phyloP scores from a whole-genome alignment of 306 rosid species.

The Vachellia pachyceras region DNA sequence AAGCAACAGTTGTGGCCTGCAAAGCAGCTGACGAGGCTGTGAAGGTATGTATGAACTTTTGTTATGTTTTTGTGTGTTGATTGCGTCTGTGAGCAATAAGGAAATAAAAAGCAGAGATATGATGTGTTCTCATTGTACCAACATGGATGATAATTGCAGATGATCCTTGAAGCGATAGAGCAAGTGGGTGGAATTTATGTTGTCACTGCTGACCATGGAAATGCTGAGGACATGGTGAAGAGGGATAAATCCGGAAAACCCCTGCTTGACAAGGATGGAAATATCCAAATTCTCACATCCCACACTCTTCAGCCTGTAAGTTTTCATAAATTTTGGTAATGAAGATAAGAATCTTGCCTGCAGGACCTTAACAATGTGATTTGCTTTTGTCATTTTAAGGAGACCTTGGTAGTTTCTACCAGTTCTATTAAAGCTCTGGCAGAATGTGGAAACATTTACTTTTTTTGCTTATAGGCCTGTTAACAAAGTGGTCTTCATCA shows the following conservation, averaged over 20 bases:
- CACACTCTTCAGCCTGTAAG: constrained; percentile 98
- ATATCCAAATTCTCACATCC: constrained; percentile 91
- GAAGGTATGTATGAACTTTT: constrained; percentile 73
- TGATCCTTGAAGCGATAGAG: constrained; percentile 84
- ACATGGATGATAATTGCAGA: constrained; percentile 55
- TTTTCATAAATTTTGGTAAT: constrained; percentile 6
- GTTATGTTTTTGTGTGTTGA: constrained; percentile 8
- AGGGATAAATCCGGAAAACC: constrained; percentile 89
- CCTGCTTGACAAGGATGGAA: constrained; percentile 76
- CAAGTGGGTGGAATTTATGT: constrained; percentile 97
- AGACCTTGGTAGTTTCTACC: background rate
- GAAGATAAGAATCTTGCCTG: constrained; percentile 13
- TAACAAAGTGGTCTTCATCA: background rate
- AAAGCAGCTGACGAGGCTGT: constrained; percentile 97
- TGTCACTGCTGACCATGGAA: constrained; percentile 99
- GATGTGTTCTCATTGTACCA: constrained; percentile 7
- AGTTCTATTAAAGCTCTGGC: background rate
- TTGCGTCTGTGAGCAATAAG: background rate
- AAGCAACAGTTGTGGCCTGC: constrained; percentile 95
- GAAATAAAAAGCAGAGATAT: background rate
- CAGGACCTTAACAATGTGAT: background rate
- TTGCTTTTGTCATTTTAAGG: background rate
- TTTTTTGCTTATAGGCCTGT: background rate
- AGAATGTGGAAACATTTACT: background rate
- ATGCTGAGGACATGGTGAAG: constrained; percentile 99